Conservation (phyloP, 352 stramenopile species). For the Pythium volutum region DNA sequence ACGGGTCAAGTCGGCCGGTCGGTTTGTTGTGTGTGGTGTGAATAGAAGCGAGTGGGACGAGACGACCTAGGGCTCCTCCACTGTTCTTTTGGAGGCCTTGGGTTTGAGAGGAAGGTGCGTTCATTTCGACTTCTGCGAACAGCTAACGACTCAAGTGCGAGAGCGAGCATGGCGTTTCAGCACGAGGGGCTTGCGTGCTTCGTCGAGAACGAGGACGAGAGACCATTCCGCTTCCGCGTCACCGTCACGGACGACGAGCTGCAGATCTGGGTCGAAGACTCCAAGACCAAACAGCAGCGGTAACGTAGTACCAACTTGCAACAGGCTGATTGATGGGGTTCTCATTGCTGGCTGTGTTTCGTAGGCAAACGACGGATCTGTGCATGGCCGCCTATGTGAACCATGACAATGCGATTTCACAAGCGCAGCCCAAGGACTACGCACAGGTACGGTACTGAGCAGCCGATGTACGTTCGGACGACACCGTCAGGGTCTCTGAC, state of each 20-base stretch:
- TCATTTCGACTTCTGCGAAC: too few relatives aligned
- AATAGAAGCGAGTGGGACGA: too few relatives aligned
- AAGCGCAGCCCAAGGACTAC: background rate
- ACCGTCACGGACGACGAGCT: background rate
- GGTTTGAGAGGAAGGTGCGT: too few relatives aligned
- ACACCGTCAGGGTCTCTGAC: too few relatives aligned
- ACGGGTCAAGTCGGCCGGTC: too few relatives aligned
- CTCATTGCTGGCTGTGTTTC: background rate
- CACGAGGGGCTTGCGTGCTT: background rate
- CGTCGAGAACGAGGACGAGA: background rate
- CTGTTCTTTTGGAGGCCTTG: too few relatives aligned
- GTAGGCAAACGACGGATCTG: background rate
- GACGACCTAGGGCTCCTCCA: too few relatives aligned
- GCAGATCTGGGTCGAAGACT: background rate
- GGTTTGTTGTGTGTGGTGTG: too few relatives aligned
- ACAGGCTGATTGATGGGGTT: background rate
- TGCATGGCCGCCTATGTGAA: background rate
- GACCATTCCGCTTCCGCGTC: background rate
- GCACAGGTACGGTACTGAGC: background rate
- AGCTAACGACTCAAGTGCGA: too few relatives aligned
- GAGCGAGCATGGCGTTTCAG: background rate
- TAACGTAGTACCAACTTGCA: background rate
- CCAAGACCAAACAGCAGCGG: background rate
- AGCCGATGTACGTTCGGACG: background rate
- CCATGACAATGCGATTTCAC: background rate